phyloP scores from a whole-genome alignment of 1,284 basidiomycete species.

The Salmacisia buchloeana region DNA sequence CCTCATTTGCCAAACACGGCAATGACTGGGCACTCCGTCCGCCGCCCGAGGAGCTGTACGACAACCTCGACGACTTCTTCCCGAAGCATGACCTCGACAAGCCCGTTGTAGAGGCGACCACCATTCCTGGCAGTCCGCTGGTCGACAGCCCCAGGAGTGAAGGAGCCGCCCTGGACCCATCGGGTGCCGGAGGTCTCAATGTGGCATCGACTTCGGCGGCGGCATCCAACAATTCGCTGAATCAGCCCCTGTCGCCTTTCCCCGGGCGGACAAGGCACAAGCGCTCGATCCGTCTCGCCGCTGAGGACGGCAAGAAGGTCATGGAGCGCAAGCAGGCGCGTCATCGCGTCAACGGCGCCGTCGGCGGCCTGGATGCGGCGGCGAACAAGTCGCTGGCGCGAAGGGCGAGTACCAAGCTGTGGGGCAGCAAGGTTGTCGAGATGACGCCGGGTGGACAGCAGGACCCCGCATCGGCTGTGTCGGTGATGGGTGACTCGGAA shows the following conservation, averaged over 20 bases:
- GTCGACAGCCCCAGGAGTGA: slow-evolving; percentile 41
- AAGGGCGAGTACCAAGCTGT: slow-evolving; percentile 86
- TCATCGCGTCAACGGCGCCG: slow-evolving; percentile 56
- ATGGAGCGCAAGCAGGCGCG: slow-evolving; percentile 33
- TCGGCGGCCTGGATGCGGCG: background rate
- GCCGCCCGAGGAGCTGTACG: slow-evolving; percentile 85
- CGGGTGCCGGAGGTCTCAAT: too few relatives aligned
- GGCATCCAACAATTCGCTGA: background rate
- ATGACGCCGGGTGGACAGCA: slow-evolving; percentile 68
- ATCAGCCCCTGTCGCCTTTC: slow-evolving; percentile 11
- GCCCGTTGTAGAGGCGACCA: slow-evolving; percentile 76
- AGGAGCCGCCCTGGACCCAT: slow-evolving; percentile 51
- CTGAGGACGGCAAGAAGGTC: slow-evolving; percentile 57
- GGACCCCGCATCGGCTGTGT: slow-evolving; percentile 6
- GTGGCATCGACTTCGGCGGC: background rate
- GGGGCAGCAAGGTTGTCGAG: slow-evolving; percentile 89
- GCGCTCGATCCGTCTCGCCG: slow-evolving; percentile 88
- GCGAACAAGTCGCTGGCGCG: slow-evolving; percentile 55
- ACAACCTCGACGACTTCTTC: slow-evolving; percentile 90
- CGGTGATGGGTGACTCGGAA: background rate
- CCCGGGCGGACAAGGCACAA: slow-evolving; percentile 53
- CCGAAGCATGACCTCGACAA: slow-evolving; percentile 93
- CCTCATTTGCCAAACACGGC: background rate
- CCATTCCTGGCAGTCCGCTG: slow-evolving; percentile 65
- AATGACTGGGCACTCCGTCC: slow-evolving; percentile 65